phyloP scores from a whole-genome alignment of 2,329 filamentous ascomycete genomes.

The Coniochaeta prunicola region DNA sequence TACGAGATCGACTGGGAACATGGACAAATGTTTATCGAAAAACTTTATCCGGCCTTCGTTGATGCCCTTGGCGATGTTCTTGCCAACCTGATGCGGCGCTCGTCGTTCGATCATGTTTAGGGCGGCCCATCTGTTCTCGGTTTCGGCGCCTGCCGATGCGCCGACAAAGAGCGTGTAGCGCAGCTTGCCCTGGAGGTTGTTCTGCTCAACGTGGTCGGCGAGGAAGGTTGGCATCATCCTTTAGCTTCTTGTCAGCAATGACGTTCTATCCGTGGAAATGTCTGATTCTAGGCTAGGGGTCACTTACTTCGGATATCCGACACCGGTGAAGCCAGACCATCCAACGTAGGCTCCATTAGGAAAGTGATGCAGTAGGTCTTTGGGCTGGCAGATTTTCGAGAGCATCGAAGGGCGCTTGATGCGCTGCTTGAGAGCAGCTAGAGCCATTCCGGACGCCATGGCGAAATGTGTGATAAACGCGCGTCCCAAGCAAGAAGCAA shows the following conservation, averaged over 20 bases:
- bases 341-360: conserved; percentile 82
- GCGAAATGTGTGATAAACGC: neutral
- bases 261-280: neutral
- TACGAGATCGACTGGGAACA: conserved; percentile 83
- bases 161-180: conserved; percentile 85
- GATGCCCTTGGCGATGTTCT: conserved; percentile 83
- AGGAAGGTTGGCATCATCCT: conserved; percentile 79
- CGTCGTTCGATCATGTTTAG: conserved; percentile 87
- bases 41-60: conserved; percentile 85
- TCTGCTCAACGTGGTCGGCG: conserved; percentile 84
- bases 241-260: conserved; percentile 8
- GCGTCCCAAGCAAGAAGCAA: neutral
- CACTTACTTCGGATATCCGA: conserved; percentile 73
- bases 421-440: conserved; percentile 68
- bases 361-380: conserved; percentile 75
- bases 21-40: conserved; percentile 89
- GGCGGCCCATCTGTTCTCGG: conserved; percentile 84
- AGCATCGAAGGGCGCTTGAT: conserved; percentile 70
- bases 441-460: conserved; percentile 51
- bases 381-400: conserved; percentile 69
- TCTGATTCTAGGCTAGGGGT: neutral
- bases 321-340: conserved; percentile 87
- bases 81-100: conserved; percentile 82
- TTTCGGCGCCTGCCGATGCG: conserved; percentile 83
- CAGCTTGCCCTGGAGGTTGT: conserved; percentile 73